These are phyloP conservation scores for Magnusiomyces fungicola DNA, from an alignment of 1,139 yeast genomes.

Conservation along the genomic window DNA sequence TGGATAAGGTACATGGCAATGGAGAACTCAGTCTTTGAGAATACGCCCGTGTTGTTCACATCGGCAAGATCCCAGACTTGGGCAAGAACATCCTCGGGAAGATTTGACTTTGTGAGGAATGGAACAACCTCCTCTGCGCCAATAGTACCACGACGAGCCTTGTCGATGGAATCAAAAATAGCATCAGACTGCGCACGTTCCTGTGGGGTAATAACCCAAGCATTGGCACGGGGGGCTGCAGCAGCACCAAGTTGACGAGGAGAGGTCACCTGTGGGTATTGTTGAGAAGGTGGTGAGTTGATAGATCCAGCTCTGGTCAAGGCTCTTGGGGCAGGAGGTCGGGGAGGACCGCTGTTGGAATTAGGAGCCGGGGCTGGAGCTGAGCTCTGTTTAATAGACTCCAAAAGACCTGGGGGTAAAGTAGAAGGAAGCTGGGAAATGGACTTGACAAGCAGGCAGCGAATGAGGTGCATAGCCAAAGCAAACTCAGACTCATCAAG, in stretches of 20 bases:
- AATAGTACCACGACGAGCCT: slow-evolving; percentile 52
- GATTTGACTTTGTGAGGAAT: slow-evolving; percentile 79
- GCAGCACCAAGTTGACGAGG: slow-evolving; percentile 15
- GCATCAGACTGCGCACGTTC: slow-evolving; percentile 73
- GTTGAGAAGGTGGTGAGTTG: slow-evolving; percentile 15
- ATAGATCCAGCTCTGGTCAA: slow-evolving; percentile 4
- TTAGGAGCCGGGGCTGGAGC: slow-evolving; percentile 14
- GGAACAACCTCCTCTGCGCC: slow-evolving; percentile 72
- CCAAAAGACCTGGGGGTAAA: slow-evolving; percentile 44
- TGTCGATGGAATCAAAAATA: slow-evolving; percentile 72
- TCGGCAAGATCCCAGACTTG: slow-evolving; percentile 93
- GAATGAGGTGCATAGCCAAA: slow-evolving; percentile 93
- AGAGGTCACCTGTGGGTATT: no score
- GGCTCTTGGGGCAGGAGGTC: slow-evolving; percentile 15
- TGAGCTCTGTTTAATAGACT: slow-evolving; percentile 15
- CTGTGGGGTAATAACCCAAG: slow-evolving; percentile 63
- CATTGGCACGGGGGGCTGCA: slow-evolving; percentile 27
- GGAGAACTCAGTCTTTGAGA: slow-evolving; percentile 75
- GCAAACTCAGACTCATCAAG: slow-evolving; percentile 69
- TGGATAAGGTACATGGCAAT: slow-evolving; percentile 92
- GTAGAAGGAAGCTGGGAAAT: slow-evolving; percentile 60
- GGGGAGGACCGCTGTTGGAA: slow-evolving; percentile 14
- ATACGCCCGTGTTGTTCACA: slow-evolving; percentile 76
- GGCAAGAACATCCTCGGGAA: slow-evolving; percentile 80
- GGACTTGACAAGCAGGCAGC: slow-evolving; percentile 63